These are phyloP conservation scores for Colletotrichum tanaceti DNA, from an alignment of 2,329 filamentous ascomycete species.

Conservation along the genomic window DNA sequence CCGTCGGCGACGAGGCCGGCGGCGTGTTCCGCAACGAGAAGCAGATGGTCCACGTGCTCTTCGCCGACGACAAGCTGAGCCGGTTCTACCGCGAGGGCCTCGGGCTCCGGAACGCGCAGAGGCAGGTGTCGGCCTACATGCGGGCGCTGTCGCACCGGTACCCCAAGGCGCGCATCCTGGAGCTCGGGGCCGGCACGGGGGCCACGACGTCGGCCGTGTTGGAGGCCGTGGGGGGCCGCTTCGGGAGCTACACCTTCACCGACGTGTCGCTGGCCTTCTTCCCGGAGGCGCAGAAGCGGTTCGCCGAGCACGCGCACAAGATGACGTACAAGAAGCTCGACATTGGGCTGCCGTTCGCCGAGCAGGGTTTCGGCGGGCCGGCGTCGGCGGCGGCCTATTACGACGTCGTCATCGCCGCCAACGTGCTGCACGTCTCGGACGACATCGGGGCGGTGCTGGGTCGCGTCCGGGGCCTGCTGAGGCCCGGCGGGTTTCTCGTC, in stretches of 20 bases:
- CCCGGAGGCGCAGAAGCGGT: conserved; percentile 45
- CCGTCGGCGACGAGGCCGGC: conserved; percentile 6
- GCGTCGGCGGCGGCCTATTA: no score
- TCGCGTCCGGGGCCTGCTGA: conserved; percentile 45
- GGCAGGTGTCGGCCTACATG: conserved; percentile 37
- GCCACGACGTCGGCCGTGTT: conserved; percentile 46
- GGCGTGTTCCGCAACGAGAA: conserved; percentile 22
- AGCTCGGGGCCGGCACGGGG: conserved; percentile 52
- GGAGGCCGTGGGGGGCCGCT: conserved; percentile 35
- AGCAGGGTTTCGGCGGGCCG: conserved; percentile 44
- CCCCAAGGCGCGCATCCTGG: conserved; percentile 50
- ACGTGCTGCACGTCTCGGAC: conserved; percentile 48
- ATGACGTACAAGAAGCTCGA: conserved; percentile 52
- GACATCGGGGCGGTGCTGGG: conserved; percentile 44
- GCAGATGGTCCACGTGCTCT: conserved; percentile 22
- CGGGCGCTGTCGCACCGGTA: conserved; percentile 46
- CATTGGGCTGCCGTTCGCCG: conserved; percentile 45
- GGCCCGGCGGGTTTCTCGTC: conserved; percentile 48
- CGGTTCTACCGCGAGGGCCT: conserved; percentile 23
- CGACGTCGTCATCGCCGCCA: conserved; percentile 47
- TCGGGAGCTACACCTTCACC: conserved; percentile 40
- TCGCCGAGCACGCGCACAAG: conserved; percentile 40
- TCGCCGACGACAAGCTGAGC: conserved; percentile 21
- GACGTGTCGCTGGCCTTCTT: conserved; percentile 48
- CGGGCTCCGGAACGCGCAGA: neutral